Evolutionary conservation across 73 alveolate species (phyloP).

Genomic region (Blepharisma stoltei): DNA sequence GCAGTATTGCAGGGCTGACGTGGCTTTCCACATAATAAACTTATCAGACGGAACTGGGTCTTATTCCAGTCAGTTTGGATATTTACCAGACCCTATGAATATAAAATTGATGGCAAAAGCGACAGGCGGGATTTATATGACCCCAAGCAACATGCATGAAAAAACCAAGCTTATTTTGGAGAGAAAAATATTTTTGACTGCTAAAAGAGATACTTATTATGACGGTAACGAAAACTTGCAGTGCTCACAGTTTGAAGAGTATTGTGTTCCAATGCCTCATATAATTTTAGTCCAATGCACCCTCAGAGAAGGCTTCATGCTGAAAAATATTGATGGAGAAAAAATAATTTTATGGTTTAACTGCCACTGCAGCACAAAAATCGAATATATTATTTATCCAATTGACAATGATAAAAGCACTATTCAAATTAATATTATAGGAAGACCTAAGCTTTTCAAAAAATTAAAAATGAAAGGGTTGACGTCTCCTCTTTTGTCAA

Average conservation of each 20-base stretch:
- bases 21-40: background rate
- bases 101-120: background rate
- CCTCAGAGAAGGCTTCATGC: slow-evolving; percentile 7
- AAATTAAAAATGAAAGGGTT: background rate
- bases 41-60: background rate
- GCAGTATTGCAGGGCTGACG: slow-evolving; percentile 19
- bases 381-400: background rate
- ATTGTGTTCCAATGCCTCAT: background rate
- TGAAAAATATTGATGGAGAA: background rate
- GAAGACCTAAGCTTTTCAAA: background rate
- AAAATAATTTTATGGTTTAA: background rate
- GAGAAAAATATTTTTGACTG: background rate
- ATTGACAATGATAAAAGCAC: background rate
- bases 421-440: background rate
- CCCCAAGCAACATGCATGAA: background rate
- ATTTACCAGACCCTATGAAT: background rate
- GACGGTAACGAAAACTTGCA: background rate
- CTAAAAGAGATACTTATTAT: background rate
- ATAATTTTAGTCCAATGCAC: background rate
- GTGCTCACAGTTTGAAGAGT: background rate
- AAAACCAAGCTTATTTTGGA: background rate
- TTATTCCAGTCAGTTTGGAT: background rate
- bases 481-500: background rate
- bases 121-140: slow-evolving; percentile 4
- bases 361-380: background rate